Conservation (phyloP, 345 rosid genomes). For the Salix viminalis region DNA sequence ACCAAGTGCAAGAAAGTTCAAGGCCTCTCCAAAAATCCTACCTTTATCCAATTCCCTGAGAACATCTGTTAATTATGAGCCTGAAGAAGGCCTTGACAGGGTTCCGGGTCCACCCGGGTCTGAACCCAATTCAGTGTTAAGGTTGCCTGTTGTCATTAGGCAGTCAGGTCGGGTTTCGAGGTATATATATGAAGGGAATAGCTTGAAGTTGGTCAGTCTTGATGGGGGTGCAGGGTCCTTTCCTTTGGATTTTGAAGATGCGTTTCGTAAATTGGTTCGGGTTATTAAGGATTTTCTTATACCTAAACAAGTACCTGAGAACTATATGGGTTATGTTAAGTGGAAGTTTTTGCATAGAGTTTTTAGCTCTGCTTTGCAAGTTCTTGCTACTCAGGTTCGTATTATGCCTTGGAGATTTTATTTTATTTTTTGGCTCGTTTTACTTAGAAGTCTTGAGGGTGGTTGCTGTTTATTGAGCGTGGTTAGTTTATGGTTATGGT, state of each 20-base stretch:
- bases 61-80: slow-evolving; percentile 36
- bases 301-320: slow-evolving; percentile 61
- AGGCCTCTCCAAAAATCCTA: slow-evolving; percentile 7
- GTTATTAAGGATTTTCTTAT: slow-evolving; percentile 58
- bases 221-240: slow-evolving; percentile 40
- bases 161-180: slow-evolving; percentile 50
- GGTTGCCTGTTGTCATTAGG: slow-evolving; percentile 49
- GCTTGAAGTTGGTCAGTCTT: slow-evolving; percentile 36
- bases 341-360: slow-evolving; percentile 91
- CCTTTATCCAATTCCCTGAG: slow-evolving; percentile 29
- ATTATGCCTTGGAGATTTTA: neutral
- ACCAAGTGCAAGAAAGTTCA: slow-evolving; percentile 14
- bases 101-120: slow-evolving; percentile 6
- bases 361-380: slow-evolving; percentile 86
- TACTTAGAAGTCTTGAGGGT: neutral
- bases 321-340: slow-evolving; percentile 65
- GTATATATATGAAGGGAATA: slow-evolving; percentile 55
- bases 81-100: slow-evolving; percentile 30
- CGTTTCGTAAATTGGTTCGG: slow-evolving; percentile 36
- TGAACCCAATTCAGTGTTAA: neutral
- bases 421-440: neutral
- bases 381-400: slow-evolving; percentile 90
- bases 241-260: slow-evolving; percentile 31
- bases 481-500: neutral
- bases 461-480: neutral